These are phyloP conservation scores for Pyrrhoderma noxium DNA, from an alignment of 1,284 basidiomycete genomes.

Conservation along the genomic window DNA sequence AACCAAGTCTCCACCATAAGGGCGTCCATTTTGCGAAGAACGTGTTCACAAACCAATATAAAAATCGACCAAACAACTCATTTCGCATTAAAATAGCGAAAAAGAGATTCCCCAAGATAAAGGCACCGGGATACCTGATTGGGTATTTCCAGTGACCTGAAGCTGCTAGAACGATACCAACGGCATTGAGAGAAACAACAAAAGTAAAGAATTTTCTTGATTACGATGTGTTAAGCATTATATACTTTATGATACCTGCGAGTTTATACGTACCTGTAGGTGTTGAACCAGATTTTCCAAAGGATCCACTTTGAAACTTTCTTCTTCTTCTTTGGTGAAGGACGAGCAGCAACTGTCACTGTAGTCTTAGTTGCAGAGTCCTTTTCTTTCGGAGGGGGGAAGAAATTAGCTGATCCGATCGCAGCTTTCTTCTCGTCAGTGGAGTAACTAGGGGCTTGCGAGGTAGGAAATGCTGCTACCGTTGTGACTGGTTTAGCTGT, in stretches of 20 bases:
- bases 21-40: conserved; percentile 67
- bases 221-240: neutral
- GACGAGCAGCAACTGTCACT: conserved; percentile 25
- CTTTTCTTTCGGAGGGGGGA: conserved; percentile 16
- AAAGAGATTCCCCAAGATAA: conserved; percentile 50
- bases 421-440: conserved; percentile 17
- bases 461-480: conserved; percentile 10
- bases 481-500: conserved; percentile 8
- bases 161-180: conserved; percentile 51
- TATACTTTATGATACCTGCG: neutral
- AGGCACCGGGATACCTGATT: conserved; percentile 47
- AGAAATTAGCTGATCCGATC: conserved; percentile 4
- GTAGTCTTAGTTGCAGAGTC: conserved; percentile 1
- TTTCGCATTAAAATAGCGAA: conserved; percentile 49
- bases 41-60: conserved; percentile 46
- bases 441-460: conserved; percentile 15
- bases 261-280: conserved; percentile 41
- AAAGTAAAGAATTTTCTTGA: conserved; percentile 60
- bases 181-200: conserved; percentile 49
- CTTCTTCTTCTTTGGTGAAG: conserved; percentile 26
- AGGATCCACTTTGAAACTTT: conserved; percentile 50
- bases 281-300: conserved; percentile 63
- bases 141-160: conserved; percentile 62
- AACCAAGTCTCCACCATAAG: conserved; percentile 58
- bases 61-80: conserved; percentile 47